Evolutionary conservation across 306 rosid genomes (phyloP), one percentile per base, ranked within the genome.

Genomic region (Spatholobus suberectus): DNA sequence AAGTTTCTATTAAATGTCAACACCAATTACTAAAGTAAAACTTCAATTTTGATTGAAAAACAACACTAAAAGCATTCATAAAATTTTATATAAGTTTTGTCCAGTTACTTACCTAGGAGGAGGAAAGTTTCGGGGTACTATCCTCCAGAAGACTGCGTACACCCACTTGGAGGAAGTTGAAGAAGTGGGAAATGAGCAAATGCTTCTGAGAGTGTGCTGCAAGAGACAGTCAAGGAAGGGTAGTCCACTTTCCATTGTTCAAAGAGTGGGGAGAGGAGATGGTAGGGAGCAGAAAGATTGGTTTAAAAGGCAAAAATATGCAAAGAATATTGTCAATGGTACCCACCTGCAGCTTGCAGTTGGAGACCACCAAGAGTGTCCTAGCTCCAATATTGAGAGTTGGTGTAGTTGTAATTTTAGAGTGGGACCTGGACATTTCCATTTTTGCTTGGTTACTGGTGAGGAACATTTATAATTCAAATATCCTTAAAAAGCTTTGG

Each of bases 101-200:
- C 1, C 11, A 57, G 23, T 63, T 55, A 5, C 79, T 83, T 86
- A 95, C 97, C 92, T 89, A 3, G 98, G 98, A 41, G 98, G 98
- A 86, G 98, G 98, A 49, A 85, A 93, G 71, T 93, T 95, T 81
- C 97, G 78, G 2, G 98, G 98, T 43, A 93, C 73, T 70, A 91
- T 91, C 77, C 95, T 89, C 98, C 97, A 95, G 73, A 93, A 95
- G 49, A 95, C 91, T 29, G 97, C 91, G 21, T 95, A 95, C 5
- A 93, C 94, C 98, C 98, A 95, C 81, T 91, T 95, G 29, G 98
- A 90, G 81, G 96, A 85, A 80, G 20, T 18, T 54, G 92, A 86
- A 51, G 91, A 89, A 76, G 75, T 87, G 4, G 94, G 58, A 80
- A 77, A 79, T 13, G 93, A 88, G 72, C 98, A 93, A 0, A 91